Base-by-base conservation (phyloP, 352 stramenopile genomes). In the Peronospora belbahrii region DNA sequence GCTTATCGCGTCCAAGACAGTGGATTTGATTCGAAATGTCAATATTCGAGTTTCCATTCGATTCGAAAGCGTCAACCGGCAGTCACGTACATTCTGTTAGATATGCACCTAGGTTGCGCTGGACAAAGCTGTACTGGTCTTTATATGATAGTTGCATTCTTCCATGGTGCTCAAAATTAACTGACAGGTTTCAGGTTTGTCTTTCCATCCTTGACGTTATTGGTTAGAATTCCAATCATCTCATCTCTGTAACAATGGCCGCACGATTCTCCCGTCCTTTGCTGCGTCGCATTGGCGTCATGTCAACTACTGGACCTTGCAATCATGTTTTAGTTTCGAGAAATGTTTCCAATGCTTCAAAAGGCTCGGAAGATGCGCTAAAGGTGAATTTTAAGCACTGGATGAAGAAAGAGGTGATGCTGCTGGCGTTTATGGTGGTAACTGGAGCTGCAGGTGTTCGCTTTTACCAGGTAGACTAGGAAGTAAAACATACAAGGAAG, bases 351-450 rank as follows among this genome's bases (percentile, higher is more conserved):
- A 67, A 48, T 56, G 42, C 49, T 22, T 36, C 56, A 6, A 54
- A 42, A 3, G 32, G 31, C 4, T 42, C 48, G 0, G 60, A 87
- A 24, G 75, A 79, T 47, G 39, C 62, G 4, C 48, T 90, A 2
- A 84, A 82, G 62, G 42, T 37, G 5, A 73, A 91, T 22, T 91
- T 91, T 34, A 64, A 62, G 18, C 70, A 59, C 18, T 87, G 77
- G 73, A 19, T 82, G 20, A 52, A 65, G 19, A 67, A 70, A 22
- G 79, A 91, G 42, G 53, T 65, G 10, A 42, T 48, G 25, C 18
- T 91, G 20, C 42, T 91, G 17, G 40, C 53, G 7, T 47, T 59
- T 1, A 59, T 91, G 52, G 42, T 81, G 32, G 46, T 62, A 20
- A 46, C 63, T 11, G 79, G 79, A 39, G 57, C 61, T 31, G 55